A percentile compares a stretch with the other conserved stretches of the same genome.
These are phyloP conservation scores for Exophiala viscosa DNA, from an alignment of 2,329 filamentous ascomycete species.

Conservation along the genomic window DNA sequence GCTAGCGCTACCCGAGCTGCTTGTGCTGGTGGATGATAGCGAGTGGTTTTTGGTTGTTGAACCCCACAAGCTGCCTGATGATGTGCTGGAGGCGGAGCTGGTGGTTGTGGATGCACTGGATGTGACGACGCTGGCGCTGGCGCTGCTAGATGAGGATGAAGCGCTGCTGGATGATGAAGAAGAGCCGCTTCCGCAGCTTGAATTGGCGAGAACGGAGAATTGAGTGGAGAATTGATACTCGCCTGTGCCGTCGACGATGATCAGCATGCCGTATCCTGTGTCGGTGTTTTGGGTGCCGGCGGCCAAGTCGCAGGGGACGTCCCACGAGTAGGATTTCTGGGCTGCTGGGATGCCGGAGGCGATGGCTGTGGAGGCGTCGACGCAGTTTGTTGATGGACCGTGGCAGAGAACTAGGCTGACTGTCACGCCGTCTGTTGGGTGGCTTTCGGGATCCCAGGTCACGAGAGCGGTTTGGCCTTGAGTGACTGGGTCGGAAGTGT, in stretches of 20 bases:
- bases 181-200: neutral
- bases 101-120: neutral
- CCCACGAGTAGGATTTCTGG: constrained; percentile 24
- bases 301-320: constrained; percentile 25
- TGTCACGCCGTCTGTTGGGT: constrained; percentile 22
- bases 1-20: neutral
- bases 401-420: constrained; percentile 29
- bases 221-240: constrained; percentile 30
- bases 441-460: constrained; percentile 25
- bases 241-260: constrained; percentile 30
- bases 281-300: constrained; percentile 20
- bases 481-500: constrained; percentile 22
- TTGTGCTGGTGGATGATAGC: constrained; percentile 1
- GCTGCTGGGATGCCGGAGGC: constrained; percentile 23
- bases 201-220: constrained; percentile 26
- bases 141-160: constrained; percentile 3
- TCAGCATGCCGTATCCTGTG: constrained; percentile 28
- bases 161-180: neutral
- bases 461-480: constrained; percentile 25
- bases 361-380: constrained; percentile 20
- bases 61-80: constrained; percentile 13
- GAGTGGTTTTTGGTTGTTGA: constrained; percentile 1
- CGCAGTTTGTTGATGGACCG: constrained; percentile 27
- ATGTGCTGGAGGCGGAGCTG: constrained; percentile 10
- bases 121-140: neutral